Evolutionary conservation across 1,284 basidiomycete species (phyloP).

Genomic region (Neonothopanus nambi): DNA sequence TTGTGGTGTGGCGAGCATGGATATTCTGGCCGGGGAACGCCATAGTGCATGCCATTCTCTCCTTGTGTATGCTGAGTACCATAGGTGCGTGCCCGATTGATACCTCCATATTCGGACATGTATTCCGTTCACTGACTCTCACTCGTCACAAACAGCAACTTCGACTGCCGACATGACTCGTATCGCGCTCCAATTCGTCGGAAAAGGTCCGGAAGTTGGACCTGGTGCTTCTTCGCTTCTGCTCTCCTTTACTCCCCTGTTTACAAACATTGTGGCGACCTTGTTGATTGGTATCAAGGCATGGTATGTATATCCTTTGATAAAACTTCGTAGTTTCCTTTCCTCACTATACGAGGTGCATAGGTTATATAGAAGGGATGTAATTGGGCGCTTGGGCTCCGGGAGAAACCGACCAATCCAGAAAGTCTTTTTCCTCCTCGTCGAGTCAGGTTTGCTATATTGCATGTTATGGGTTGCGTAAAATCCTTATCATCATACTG

Average conservation of each 20-base stretch:
- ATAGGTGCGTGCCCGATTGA: not conserved
- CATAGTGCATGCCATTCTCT: not conserved
- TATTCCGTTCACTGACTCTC: no score
- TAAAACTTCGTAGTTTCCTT: not conserved
- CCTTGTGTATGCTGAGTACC: not conserved
- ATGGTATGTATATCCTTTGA: not conserved
- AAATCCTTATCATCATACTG: no score
- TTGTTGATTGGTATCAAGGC: not conserved
- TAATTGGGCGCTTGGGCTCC: not conserved
- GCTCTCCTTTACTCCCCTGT: not conserved
- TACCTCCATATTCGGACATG: no score
- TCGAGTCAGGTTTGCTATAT: not conserved
- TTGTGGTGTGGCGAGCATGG: slow-evolving; percentile 1
- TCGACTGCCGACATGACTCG: no score
- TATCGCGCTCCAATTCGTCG: not conserved
- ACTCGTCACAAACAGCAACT: no score
- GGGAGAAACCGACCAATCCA: not conserved
- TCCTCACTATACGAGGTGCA: not conserved
- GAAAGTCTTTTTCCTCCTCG: not conserved
- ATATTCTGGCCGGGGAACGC: not conserved
- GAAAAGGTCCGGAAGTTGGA: not conserved
- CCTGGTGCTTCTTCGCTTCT: not conserved
- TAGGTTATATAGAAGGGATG: not conserved
- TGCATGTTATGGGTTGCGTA: not conserved
- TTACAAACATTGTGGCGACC: not conserved